Conservation (phyloP, 2,329 filamentous ascomycete species). For the Pyrenophora graminea region DNA sequence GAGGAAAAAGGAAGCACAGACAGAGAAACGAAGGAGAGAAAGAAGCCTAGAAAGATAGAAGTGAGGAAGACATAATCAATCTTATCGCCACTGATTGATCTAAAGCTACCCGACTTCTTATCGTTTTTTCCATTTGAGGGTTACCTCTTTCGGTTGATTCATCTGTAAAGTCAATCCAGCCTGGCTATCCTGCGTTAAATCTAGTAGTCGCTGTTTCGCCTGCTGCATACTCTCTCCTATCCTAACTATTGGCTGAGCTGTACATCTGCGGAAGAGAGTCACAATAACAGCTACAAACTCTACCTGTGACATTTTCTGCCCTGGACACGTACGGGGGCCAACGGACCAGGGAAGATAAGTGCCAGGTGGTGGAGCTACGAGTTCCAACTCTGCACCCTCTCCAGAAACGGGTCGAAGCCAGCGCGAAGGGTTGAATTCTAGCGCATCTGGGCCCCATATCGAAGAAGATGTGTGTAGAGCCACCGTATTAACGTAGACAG, state of each 20-base stretch:
- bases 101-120: too few species aligned
- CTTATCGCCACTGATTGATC: too few species aligned
- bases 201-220: too few species aligned
- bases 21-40: constrained; percentile 15
- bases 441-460: constrained; percentile 2
- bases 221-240: too few species aligned
- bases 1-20: constrained; percentile 1
- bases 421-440: background rate
- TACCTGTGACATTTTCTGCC: constrained; percentile 44
- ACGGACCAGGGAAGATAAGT: constrained; percentile 20
- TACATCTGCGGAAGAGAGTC: too few species aligned
- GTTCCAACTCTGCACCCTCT: background rate
- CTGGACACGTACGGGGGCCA: constrained; percentile 37
- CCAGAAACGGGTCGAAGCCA: background rate
- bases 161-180: background rate
- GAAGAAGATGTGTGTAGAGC: constrained; percentile 7
- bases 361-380: background rate
- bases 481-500: constrained; percentile 10
- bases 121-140: too few species aligned
- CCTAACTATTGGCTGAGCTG: too few species aligned
- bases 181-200: too few species aligned
- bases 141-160: too few species aligned
- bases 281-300: constrained; percentile 41
- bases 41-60: constrained; percentile 36
- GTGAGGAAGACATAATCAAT: constrained; percentile 20